Conservation (phyloP, 2,329 filamentous ascomycete genomes). For the Colletotrichum kahawae region DNA sequence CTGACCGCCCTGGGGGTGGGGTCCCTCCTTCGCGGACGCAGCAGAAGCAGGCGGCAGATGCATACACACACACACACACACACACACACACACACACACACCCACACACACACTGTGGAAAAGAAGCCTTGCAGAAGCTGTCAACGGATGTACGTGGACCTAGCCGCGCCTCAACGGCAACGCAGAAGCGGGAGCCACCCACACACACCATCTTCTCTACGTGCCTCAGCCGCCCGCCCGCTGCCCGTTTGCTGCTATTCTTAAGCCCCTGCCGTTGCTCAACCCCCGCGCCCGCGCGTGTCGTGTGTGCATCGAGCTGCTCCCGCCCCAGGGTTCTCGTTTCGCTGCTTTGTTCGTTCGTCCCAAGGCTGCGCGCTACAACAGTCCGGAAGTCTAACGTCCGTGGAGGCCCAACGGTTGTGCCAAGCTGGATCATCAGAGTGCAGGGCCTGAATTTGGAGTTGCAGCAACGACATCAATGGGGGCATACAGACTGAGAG, state of each 20-base stretch:
- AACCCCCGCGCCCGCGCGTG: not conserved
- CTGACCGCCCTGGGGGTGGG: not conserved
- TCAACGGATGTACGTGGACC: not conserved
- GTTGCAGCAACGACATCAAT: not conserved
- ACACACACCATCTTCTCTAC: not conserved
- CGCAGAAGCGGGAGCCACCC: constrained; percentile 1
- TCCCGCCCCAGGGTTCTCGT: not conserved
- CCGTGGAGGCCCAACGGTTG: not conserved
- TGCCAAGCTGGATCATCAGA: not conserved
- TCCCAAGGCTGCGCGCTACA: not conserved
- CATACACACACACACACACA: not conserved
- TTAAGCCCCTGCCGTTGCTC: not conserved
- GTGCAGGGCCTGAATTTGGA: not conserved
- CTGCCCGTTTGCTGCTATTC: constrained; percentile 15
- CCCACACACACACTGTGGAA: not conserved
- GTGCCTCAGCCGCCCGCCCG: constrained; percentile 8
- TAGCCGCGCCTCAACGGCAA: not conserved
- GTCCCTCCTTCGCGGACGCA: not conserved
- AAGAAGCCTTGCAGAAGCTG: not conserved
- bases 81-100: not conserved
- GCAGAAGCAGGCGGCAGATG: not conserved
- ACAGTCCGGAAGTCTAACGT: not conserved
- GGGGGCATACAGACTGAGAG: not conserved
- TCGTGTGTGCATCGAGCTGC: constrained; percentile 1
- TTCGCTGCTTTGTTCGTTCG: not conserved